A percentile compares a stretch with the other conserved stretches of the same genome.
phyloP scores from a whole-genome alignment of 2,329 filamentous ascomycete species.

The Apiospora pterosperma region DNA sequence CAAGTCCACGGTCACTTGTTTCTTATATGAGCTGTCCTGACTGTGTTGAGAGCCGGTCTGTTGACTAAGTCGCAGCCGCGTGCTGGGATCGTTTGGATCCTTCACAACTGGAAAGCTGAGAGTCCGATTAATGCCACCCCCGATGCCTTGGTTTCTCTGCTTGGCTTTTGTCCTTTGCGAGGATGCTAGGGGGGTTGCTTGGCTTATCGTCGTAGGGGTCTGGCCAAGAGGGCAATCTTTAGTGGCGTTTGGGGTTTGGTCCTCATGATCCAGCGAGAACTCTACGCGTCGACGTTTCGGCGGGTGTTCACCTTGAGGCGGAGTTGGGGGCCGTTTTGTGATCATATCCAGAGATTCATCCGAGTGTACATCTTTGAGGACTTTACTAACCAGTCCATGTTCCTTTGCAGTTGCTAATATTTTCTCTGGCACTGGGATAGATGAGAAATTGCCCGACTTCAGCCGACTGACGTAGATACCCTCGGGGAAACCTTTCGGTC shows the following conservation, averaged over 20 bases:
- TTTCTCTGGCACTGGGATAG: slow-evolving; percentile 33
- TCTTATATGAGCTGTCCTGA: slow-evolving; percentile 29
- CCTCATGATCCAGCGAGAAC: slow-evolving; percentile 13
- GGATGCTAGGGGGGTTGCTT: background rate
- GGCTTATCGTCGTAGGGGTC: background rate
- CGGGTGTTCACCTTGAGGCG: slow-evolving; percentile 12
- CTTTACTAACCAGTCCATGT: slow-evolving; percentile 34
- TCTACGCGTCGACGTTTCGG: slow-evolving; percentile 26
- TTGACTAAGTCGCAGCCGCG: slow-evolving; percentile 65
- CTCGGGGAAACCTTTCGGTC: slow-evolving; percentile 15
- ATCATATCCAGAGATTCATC: slow-evolving; percentile 6
- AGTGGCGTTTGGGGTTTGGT: background rate
- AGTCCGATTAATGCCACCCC: slow-evolving; percentile 34
- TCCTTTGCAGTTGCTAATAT: slow-evolving; percentile 39
- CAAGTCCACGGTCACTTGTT: slow-evolving; percentile 32
- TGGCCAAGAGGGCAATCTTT: background rate
- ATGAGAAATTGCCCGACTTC: slow-evolving; percentile 31
- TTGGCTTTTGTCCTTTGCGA: slow-evolving; percentile 15
- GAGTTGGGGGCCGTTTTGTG: slow-evolving; percentile 19
- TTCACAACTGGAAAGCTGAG: slow-evolving; percentile 75
- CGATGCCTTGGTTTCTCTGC: slow-evolving; percentile 31
- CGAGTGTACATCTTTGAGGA: slow-evolving; percentile 17
- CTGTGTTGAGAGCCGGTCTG: slow-evolving; percentile 52
- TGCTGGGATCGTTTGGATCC: slow-evolving; percentile 64
- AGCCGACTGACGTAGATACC: slow-evolving; percentile 43